A percentile compares a stretch with the other conserved stretches of the same genome.
Conservation (phyloP, 352 stramenopile genomes). For the Phytopythium boreale region DNA sequence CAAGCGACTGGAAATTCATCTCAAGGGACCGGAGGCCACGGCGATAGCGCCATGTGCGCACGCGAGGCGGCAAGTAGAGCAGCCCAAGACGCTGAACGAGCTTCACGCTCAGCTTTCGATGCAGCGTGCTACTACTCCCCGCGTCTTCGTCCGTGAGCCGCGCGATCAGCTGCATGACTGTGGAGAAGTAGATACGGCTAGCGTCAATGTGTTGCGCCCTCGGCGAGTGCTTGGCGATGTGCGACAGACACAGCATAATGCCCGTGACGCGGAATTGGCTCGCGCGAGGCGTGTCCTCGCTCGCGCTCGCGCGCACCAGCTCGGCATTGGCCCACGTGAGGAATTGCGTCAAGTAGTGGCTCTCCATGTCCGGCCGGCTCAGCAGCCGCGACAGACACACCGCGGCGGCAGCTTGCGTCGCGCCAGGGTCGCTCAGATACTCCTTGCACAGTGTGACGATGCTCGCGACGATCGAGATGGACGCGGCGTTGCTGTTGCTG, state of each 20-base stretch:
- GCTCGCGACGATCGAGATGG: constrained; percentile 66
- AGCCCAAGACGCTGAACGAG: constrained; percentile 94
- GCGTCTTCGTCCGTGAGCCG: constrained; percentile 55
- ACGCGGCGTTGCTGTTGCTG: constrained; percentile 15
- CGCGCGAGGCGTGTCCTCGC: constrained; percentile 33
- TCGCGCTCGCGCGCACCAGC: constrained; percentile 30
- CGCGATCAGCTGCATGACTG: constrained; percentile 67
- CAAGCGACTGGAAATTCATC: constrained; percentile 83
- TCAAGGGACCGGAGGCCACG: constrained; percentile 91
- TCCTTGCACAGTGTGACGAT: constrained; percentile 84
- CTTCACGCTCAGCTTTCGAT: constrained; percentile 96
- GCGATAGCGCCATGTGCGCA: constrained; percentile 96
- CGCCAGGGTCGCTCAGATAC: constrained; percentile 80
- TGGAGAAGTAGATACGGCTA: constrained; percentile 71
- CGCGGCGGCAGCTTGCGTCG: constrained; percentile 90
- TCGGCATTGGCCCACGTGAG: constrained; percentile 84
- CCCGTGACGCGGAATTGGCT: constrained; percentile 80
- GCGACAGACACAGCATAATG: constrained; percentile 74
- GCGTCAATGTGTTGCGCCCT: constrained; percentile 65
- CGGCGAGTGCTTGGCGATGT: constrained; percentile 79
- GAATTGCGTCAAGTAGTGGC: constrained; percentile 88
- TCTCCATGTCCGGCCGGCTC: constrained; percentile 95
- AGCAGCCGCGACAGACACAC: constrained; percentile 94
- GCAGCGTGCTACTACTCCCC: constrained; percentile 66
- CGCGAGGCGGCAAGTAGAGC: constrained; percentile 92